Conservation (phyloP, 2,329 filamentous ascomycete species). For the Penicillium thymicola region DNA sequence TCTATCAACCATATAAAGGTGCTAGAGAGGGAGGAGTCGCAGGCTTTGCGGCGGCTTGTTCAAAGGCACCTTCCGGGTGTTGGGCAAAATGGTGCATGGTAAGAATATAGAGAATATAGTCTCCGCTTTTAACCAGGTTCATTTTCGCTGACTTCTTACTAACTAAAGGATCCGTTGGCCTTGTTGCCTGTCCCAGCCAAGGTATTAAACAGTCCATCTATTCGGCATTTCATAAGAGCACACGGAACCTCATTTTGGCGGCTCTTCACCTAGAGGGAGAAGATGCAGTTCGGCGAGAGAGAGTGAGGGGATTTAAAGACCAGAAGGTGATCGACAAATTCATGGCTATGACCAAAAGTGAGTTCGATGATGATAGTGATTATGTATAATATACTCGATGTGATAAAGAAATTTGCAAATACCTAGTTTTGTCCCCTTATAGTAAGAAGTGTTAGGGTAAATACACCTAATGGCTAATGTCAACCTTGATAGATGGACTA, state of each 20-base stretch:
- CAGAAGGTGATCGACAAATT: neutral
- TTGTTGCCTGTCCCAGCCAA: neutral
- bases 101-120: neutral
- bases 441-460: neutral
- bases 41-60: conserved; percentile 33
- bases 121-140: too few species aligned
- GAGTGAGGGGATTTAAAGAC: neutral
- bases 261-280: neutral
- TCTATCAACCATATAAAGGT: conserved; percentile 31
- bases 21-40: conserved; percentile 31
- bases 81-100: neutral
- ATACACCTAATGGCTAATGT: neutral
- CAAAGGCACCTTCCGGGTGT: conserved; percentile 26
- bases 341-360: neutral
- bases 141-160: neutral
- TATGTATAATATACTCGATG: neutral
- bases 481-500: neutral
- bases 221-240: neutral
- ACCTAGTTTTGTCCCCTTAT: neutral
- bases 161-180: neutral
- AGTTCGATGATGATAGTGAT: neutral
- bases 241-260: neutral
- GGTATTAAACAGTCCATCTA: neutral
- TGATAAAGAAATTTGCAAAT: neutral
- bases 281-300: neutral